Evolutionary conservation across 164 flowering plant genomes (phyloP), one percentile per base, ranked within the genome.

Genomic region (Chimonanthus praecox): DNA sequence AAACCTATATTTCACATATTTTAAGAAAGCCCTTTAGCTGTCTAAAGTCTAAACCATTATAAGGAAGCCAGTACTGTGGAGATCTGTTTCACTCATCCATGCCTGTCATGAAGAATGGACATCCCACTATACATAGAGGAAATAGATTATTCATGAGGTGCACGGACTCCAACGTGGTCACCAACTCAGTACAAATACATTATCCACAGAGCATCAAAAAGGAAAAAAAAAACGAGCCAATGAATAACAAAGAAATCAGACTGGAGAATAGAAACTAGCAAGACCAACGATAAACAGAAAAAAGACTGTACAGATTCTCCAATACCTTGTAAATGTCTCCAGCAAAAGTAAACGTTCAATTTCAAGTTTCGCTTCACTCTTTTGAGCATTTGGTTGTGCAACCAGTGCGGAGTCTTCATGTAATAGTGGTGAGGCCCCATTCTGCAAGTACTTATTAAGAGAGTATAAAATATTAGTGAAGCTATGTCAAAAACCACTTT

Each of bases 251-350:
- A 13, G 4, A 4, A 54, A 15, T 54, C 60, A 54, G 16, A 11
- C 11, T 54, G 16, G 16, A 54, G 60, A 54, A 54, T 54, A 11
- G 16, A 54, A 54, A 54, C 11, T 5, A 49, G 9, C 0, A 49
- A 49, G 51, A 63, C 3, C 46, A 64, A 71, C 20, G 70, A 63
- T 10, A 5, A 70, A 61, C 64, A 58, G 48, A 6, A 18, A 18
- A 43, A 68, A 5, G 47, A 64, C n/a, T 49, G 60, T 18, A 9
- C 66, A 18, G 73, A 65, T 50, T 69, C 65, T 68, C 65, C 72
- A 70, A 68, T 78, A 79, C 81, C 81, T 72, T 47, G 81, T 63
- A 69, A 79, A 79, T 13, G 75, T 75, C 71, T 72, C 81, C 68
- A 72, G 73, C 75, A 51, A 48, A 64, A 79, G 71, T 70, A 79